Base-by-base conservation (phyloP, 2,329 filamentous ascomycete species). In the Basipetospora chlamydospora region DNA sequence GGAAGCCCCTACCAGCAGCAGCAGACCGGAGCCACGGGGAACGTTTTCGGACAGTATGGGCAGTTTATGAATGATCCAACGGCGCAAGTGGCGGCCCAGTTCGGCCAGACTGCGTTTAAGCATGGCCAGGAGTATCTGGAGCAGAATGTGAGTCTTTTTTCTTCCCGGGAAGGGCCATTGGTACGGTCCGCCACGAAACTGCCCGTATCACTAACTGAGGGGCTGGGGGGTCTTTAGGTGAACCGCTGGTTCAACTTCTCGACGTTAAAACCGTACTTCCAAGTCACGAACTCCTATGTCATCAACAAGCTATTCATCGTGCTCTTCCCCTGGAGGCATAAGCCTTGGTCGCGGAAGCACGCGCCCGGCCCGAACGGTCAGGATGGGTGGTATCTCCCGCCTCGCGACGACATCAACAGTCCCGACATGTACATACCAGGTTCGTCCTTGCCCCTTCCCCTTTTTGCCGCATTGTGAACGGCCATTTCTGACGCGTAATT, bases 371-470 rank as follows among this genome's bases (percentile, higher is more conserved):
- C 77, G 39, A 75, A 72, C 52, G 71, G 79, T 35, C 73, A 78
- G 48, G 77, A 80, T 44, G 74, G 74, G 31, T 79, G 77, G 66
- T 98, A 90, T 59, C 70, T 95, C 6, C 85, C 90, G 5, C 90
- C 90, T 2, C 73, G 90, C 44, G 88, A 98, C 57, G 90, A 98
- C 53, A 68, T 96, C 58, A 98, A 98, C 61, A 92, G 85, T 45
- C 90, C 92, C 12, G 90, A 98, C 60, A 96, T 98, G 87, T 98
- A 98, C 63, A 98, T 98, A 49, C 87, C 87, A 41, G 59, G 63
- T 67, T 47, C 25, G 59, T 50, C 12, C 25, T 23, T 26, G 21
- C 12, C n/a, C 28, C 8, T 25, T 26, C 6, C 26, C 26, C 16
- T 6, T 12, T 16, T 11, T 5, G 6, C 11, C 13, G 9, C 17